These are phyloP conservation scores for Amanita pallidorosea DNA, from an alignment of 768 basidiomycete genomes.

Conservation along the genomic window DNA sequence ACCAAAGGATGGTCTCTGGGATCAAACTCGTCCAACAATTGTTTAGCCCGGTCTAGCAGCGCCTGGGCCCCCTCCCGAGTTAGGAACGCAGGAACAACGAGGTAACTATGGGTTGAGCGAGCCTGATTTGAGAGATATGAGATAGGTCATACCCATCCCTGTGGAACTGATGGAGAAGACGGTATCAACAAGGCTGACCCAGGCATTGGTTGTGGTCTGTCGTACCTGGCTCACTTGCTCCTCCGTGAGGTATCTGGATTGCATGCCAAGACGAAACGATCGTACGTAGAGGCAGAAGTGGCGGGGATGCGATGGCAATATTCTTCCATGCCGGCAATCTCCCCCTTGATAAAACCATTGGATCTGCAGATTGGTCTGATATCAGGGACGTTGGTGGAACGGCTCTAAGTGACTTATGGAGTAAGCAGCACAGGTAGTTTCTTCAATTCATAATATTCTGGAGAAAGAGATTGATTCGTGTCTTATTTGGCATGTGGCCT, in stretches of 20 bases:
- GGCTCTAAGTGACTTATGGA: too few relatives aligned
- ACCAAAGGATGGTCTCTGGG: conserved; percentile 76
- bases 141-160: conserved; percentile 34
- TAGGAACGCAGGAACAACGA: conserved; percentile 70
- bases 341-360: too few relatives aligned
- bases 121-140: not conserved
- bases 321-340: too few relatives aligned
- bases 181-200: not conserved
- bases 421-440: too few relatives aligned
- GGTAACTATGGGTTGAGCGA: conserved; percentile 41
- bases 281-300: too few relatives aligned
- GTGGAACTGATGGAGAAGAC: conserved; percentile 33
- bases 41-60: conserved; percentile 60
- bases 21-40: conserved; percentile 71
- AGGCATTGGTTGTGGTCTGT: not conserved
- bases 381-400: too few relatives aligned
- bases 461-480: too few relatives aligned
- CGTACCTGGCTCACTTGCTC: conserved; percentile 6
- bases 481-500: too few relatives aligned
- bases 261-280: not conserved
- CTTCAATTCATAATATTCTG: too few relatives aligned
- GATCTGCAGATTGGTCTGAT: too few relatives aligned
- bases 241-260: conserved; percentile 4
- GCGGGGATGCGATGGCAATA: too few relatives aligned
- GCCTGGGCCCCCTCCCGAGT: conserved; percentile 39